A percentile compares a stretch with the other conserved stretches of the same genome.
phyloP scores from a whole-genome alignment of 768 basidiomycete genomes.

The Tricholoma saponaceum region DNA sequence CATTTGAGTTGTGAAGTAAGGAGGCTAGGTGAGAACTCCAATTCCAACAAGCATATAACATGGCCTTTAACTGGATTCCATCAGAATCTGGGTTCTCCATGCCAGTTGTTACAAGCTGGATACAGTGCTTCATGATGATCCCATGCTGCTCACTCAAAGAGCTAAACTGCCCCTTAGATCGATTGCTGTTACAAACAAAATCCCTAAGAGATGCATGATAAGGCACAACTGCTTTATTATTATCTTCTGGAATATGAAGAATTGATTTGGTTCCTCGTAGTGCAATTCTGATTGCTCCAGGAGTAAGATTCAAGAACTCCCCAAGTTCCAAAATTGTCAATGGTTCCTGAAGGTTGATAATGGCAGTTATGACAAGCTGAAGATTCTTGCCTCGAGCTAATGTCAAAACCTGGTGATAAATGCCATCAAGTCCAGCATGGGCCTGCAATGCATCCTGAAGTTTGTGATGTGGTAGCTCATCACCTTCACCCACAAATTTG shows the following conservation, averaged over 20 bases:
- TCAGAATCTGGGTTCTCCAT: too few relatives aligned
- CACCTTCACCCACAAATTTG: background rate
- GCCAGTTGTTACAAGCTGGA: too few relatives aligned
- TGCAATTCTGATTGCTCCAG: background rate
- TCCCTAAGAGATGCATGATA: background rate
- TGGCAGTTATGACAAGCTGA: background rate
- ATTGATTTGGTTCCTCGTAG: background rate
- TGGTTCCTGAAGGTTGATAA: background rate
- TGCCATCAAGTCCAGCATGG: background rate
- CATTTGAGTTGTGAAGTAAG: too few relatives aligned
- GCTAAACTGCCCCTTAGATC: background rate
- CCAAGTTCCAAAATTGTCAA: background rate
- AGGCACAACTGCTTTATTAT: background rate
- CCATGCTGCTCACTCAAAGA: background rate
- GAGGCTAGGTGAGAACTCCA: too few relatives aligned
- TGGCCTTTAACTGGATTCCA: too few relatives aligned
- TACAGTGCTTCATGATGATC: too few relatives aligned
- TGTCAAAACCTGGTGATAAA: background rate
- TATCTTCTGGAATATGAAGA: background rate
- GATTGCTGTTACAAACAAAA: background rate
- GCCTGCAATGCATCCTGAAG: background rate
- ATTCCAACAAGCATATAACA: too few relatives aligned
- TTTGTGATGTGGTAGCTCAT: background rate
- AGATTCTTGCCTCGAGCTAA: background rate
- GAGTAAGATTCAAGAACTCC: background rate